phyloP scores from a whole-genome alignment of 371 early-diverging fungal species.

The Circinella minor region DNA sequence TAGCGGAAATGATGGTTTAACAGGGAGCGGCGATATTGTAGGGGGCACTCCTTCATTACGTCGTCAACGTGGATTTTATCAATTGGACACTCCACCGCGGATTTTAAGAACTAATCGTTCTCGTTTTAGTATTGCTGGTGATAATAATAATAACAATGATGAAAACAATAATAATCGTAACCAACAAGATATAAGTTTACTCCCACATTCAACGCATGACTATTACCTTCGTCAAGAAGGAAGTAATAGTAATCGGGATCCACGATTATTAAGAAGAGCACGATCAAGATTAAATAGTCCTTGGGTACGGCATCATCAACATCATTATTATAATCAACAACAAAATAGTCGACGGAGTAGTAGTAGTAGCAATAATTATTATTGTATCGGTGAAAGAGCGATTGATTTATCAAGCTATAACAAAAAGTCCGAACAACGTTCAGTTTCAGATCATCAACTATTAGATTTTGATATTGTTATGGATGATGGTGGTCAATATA shows the following conservation, averaged over 20 bases:
- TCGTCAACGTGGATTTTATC: slow-evolving; percentile 4
- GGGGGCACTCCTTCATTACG: background rate
- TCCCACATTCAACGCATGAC: background rate
- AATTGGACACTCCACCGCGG: background rate
- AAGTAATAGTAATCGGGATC: slow-evolving; percentile 7
- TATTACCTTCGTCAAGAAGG: background rate
- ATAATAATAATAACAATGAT: background rate
- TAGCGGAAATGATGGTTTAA: background rate
- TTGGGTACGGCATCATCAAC: slow-evolving; percentile 1
- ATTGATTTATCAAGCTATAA: slow-evolving; percentile 12
- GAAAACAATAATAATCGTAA: background rate
- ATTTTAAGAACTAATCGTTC: background rate
- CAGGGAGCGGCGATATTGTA: background rate
- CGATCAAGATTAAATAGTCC: background rate
- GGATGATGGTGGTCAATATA: slow-evolving; percentile 31
- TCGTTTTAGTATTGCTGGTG: background rate
- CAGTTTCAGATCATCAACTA: background rate
- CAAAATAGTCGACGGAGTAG: background rate
- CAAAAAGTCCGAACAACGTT: background rate
- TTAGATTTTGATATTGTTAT: slow-evolving; percentile 20
- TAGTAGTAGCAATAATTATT: background rate
- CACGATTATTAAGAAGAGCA: background rate
- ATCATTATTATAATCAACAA: background rate
- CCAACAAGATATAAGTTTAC: background rate
- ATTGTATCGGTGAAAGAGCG: slow-evolving; percentile 13